Conservation (phyloP, 192 early-diverging fungal species). For the Backusella westeae region DNA sequence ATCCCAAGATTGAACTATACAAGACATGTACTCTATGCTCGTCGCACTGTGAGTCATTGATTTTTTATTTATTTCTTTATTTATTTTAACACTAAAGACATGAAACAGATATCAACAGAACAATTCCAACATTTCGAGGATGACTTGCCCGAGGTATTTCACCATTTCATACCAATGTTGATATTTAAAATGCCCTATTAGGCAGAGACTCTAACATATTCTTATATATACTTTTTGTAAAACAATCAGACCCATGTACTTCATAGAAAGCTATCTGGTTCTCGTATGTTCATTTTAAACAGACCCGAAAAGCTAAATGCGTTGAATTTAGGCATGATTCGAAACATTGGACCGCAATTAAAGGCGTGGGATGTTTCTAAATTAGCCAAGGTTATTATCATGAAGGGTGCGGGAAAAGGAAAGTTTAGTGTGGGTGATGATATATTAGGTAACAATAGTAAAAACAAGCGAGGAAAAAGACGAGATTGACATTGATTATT, state of each 20-base stretch:
- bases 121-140: conserved; percentile 4
- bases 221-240: not conserved
- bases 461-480: not conserved
- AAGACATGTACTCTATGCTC: not conserved
- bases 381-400: conserved; percentile 84
- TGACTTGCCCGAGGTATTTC: conserved; percentile 13
- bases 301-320: conserved; percentile 88
- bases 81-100: not conserved
- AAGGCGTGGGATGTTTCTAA: conserved; percentile 86
- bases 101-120: conserved; percentile 8
- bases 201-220: not conserved
- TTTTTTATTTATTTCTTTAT: not conserved
- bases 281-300: conserved; percentile 71
- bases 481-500: not conserved
- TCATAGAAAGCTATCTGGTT: conserved; percentile 37
- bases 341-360: conserved; percentile 79
- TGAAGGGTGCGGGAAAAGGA: conserved; percentile 68
- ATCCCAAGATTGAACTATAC: not conserved
- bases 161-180: not conserved
- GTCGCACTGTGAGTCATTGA: not conserved
- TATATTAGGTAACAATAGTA: conserved; percentile 45
- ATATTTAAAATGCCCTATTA: not conserved
- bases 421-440: conserved; percentile 93
- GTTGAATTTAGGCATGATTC: conserved; percentile 83
- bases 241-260: conserved; percentile 22